Conservation (phyloP, 1,139 yeast genomes). For the Candida glucosophila region DNA sequence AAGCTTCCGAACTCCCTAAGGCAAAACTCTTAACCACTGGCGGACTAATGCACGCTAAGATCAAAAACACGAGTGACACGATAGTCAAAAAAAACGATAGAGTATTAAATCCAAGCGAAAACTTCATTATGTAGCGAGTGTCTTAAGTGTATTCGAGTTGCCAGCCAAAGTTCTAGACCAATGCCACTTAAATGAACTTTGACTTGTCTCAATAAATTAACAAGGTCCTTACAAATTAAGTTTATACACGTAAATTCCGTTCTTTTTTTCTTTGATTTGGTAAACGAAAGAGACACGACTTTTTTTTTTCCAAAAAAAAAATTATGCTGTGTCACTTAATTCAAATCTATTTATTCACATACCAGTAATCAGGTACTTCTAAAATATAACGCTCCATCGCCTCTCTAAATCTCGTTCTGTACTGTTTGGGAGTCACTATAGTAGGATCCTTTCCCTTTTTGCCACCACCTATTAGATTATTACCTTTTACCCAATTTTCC, state of each 20-base stretch:
- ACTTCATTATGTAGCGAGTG: slow-evolving; percentile 12
- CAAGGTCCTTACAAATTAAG: too few relatives aligned
- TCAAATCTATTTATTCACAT: slow-evolving; percentile 25
- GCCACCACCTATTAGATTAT: slow-evolving; percentile 66
- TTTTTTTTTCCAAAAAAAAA: too few relatives aligned
- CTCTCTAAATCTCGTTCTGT: slow-evolving; percentile 86
- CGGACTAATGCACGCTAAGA: slow-evolving; percentile 42
- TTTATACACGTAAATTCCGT: too few relatives aligned
- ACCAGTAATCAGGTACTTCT: slow-evolving; percentile 91
- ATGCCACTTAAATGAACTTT: too few relatives aligned
- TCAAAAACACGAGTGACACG: slow-evolving; percentile 38
- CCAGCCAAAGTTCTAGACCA: too few relatives aligned
- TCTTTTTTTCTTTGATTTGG: too few relatives aligned
- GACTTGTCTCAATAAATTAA: too few relatives aligned
- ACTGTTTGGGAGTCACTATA: slow-evolving; percentile 92
- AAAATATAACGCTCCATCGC: slow-evolving; percentile 95
- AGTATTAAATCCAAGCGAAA: slow-evolving; percentile 19
- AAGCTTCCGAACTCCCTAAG: slow-evolving; percentile 35
- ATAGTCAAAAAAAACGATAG: slow-evolving; percentile 23
- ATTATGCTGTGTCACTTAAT: too few relatives aligned
- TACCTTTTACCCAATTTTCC: slow-evolving; percentile 97
- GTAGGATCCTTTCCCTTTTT: slow-evolving; percentile 93
- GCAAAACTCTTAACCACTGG: slow-evolving; percentile 33
- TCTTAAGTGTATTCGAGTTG: too few relatives aligned
- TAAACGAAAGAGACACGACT: too few relatives aligned